phyloP scores from a whole-genome alignment of 179 eudicot species.

The Sideroxylon spinosum region DNA sequence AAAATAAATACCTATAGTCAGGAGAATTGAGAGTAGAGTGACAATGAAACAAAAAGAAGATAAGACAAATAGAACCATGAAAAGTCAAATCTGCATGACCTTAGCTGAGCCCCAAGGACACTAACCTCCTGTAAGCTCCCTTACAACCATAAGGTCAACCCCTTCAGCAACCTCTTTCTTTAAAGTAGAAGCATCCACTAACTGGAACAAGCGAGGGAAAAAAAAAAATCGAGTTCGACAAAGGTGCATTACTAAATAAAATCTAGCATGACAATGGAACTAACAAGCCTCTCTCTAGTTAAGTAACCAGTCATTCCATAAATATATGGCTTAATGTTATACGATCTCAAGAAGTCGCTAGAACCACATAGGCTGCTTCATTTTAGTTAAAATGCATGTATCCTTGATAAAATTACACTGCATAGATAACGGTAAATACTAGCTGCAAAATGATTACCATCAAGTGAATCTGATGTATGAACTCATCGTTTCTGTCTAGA shows the following conservation, averaged over 20 bases:
- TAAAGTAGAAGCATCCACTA: constrained; percentile 82
- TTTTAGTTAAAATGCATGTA: background rate
- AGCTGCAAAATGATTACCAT: background rate
- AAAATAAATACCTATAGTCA: constrained; percentile 74
- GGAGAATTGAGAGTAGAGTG: background rate
- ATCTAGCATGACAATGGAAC: background rate
- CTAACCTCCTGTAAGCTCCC: constrained; percentile 96
- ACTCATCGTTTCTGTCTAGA: background rate
- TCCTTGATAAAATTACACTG: background rate
- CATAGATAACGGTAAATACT: background rate
- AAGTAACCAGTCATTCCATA: background rate
- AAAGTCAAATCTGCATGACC: background rate
- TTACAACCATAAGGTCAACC: constrained; percentile 93
- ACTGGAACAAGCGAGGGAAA: constrained; percentile 32
- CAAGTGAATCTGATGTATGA: background rate
- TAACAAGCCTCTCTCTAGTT: background rate
- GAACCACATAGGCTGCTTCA: background rate
- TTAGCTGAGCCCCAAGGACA: background rate
- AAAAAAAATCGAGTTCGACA: background rate
- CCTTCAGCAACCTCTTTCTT: constrained; percentile 97
- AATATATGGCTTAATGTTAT: background rate
- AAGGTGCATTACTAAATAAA: background rate
- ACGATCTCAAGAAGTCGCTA: background rate
- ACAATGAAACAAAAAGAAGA: constrained; percentile 14
- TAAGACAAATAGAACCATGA: background rate